Conservation (phyloP, 306 rosid genomes). For the Dicorynia guianensis region DNA sequence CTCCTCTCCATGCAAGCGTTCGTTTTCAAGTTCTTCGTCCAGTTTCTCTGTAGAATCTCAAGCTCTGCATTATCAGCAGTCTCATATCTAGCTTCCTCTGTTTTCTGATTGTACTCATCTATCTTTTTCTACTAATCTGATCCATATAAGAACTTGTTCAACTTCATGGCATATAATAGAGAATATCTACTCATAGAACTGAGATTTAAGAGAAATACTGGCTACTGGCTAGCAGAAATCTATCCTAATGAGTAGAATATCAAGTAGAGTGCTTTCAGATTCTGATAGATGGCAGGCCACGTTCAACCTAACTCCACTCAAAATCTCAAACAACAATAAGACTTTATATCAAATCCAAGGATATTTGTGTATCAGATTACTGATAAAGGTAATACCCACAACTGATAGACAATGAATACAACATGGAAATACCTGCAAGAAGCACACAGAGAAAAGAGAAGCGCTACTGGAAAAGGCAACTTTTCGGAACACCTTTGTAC, state of each 20-base stretch:
- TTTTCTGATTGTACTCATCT: constrained; percentile 63
- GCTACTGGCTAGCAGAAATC: background rate
- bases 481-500: too few relatives aligned
- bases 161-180: background rate
- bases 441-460: background rate
- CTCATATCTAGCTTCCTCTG: constrained; percentile 71
- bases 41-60: constrained; percentile 65
- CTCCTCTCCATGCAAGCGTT: constrained; percentile 69
- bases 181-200: constrained; percentile 10
- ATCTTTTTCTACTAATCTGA: constrained; percentile 72
- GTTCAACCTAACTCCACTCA: constrained; percentile 16
- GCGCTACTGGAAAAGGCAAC: background rate
- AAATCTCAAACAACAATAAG: background rate
- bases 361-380: constrained; percentile 1
- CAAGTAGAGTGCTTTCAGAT: background rate
- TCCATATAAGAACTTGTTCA: constrained; percentile 42
- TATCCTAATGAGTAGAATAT: constrained; percentile 10
- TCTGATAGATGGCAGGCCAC: constrained; percentile 1
- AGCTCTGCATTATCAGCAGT: constrained; percentile 67
- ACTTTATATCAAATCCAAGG: constrained; percentile 7
- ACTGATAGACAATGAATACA: constrained; percentile 4
- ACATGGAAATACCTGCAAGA: constrained; percentile 8
- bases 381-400: constrained; percentile 3
- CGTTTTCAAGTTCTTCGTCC: constrained; percentile 64
- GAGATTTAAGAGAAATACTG: constrained; percentile 12